A percentile compares a stretch with the other conserved stretches of the same genome.
Evolutionary conservation across 306 rosid species (phyloP).

Genomic region (Prunus mume): DNA sequence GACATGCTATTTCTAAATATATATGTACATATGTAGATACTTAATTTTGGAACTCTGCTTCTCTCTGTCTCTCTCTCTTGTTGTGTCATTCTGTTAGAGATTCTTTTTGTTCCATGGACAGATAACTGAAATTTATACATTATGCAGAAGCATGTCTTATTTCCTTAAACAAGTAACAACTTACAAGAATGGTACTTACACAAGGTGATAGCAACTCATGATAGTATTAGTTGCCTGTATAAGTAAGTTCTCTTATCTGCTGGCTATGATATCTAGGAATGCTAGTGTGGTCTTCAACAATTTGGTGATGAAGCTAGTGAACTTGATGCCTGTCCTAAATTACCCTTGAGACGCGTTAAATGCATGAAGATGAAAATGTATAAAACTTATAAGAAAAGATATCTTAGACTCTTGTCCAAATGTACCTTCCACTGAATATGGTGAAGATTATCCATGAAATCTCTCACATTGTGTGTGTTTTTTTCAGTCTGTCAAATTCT

Average conservation of each 20-base stretch:
- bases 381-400: neutral
- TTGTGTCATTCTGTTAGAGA: neutral
- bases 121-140: neutral
- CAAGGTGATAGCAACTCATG: neutral
- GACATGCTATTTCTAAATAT: neutral
- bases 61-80: neutral
- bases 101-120: neutral
- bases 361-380: neutral
- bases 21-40: neutral
- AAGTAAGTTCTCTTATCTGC: neutral
- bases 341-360: neutral
- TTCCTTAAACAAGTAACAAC: neutral
- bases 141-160: neutral
- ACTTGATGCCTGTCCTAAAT: neutral
- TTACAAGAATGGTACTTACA: neutral
- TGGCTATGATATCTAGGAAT: neutral
- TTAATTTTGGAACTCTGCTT: neutral
- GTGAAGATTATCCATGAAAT: neutral
- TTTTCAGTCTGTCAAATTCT: no score
- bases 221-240: neutral
- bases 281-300: neutral
- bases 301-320: neutral
- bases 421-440: neutral
- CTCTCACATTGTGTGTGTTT: neutral
- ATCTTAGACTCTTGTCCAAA: neutral